Conservation (phyloP, 768 basidiomycete genomes). For the Sarcomyxa edulis region DNA sequence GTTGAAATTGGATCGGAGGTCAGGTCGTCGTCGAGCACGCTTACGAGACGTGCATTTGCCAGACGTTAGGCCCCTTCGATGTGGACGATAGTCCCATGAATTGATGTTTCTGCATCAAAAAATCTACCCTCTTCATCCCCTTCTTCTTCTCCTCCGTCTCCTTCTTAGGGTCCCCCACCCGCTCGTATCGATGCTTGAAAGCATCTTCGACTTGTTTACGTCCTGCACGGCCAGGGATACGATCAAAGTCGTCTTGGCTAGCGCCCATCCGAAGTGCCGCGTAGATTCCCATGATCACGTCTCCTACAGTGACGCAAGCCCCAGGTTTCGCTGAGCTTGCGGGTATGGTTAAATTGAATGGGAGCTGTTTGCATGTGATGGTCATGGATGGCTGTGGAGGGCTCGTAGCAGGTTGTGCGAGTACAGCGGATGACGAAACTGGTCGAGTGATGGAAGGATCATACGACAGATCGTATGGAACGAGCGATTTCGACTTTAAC, state of each 20-base stretch:
- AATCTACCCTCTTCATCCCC: conserved; percentile 42
- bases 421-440: conserved; percentile 6
- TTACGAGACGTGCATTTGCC: conserved; percentile 16
- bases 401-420: conserved; percentile 17
- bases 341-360: conserved; percentile 14
- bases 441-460: conserved; percentile 22
- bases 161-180: conserved; percentile 16
- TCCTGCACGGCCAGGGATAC: conserved; percentile 16
- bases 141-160: conserved; percentile 27
- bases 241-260: conserved; percentile 26
- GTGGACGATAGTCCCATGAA: conserved; percentile 33
- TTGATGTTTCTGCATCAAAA: conserved; percentile 28
- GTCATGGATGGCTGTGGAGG: conserved; percentile 17
- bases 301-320: conserved; percentile 23
- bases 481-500: conserved; percentile 27
- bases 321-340: conserved; percentile 14
- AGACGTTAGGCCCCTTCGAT: conserved; percentile 23
- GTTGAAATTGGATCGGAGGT: too few species aligned
- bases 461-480: conserved; percentile 32
- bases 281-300: conserved; percentile 38
- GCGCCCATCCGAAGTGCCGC: conserved; percentile 29
- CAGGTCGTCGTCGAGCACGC: too few species aligned
- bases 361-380: conserved; percentile 13
- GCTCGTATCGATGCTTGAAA: conserved; percentile 26
- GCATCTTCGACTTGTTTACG: conserved; percentile 23